Base-by-base conservation (phyloP, 164 flowering plant genomes). In the Macadamia tetraphylla region DNA sequence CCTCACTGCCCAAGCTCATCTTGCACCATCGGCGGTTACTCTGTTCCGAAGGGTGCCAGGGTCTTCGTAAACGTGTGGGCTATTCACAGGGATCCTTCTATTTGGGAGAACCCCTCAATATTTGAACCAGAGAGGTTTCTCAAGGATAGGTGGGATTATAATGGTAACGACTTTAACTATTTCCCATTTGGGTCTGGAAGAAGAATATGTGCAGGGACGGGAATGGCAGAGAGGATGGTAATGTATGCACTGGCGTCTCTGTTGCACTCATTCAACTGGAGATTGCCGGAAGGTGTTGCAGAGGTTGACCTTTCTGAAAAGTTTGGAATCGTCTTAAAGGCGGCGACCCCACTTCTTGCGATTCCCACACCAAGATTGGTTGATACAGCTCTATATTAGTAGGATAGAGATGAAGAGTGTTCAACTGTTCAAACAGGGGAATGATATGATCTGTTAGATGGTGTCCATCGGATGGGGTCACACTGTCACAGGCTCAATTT, bases 181-280 rank as follows among this genome's bases (percentile, higher is more conserved):
- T 13, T 75, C 40, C 79, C 81, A 0, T 79, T 79, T 59, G 77
- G 81, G 2, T 75, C 77, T 0, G 79, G 81, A 29, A 70, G 79
- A 29, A 70, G 79, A 63, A 71, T 73, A 2, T 79, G 79, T 61
- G 68, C 58, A n/a, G 79, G 81, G 18, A 66, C 75, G 15, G 15
- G 73, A 1, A 29, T 78, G 46, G 78, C 64, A 5, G 76, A 78
- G 58, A 75, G 69, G 30, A 72, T 75, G 81, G 11, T 70, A 15
- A 55, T 61, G 42, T 23, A 23, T 23, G 0, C 23, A 23, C 59
- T 77, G 17, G 75, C 73, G 1, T 23, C 23, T 9, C 58, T 74
- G 1, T 44, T 77, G 69, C 80, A 77, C 64, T 73, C 72, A 8
- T 77, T 68, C 17, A n/a, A 64, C 1, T 73, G 76, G 76, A 23